A percentile compares a stretch with the other conserved stretches of the same genome.
Evolutionary conservation across 225 moss, liverwort and hornwort genomes (phyloP).

Genomic region (Antitrichia curtipendula): DNA sequence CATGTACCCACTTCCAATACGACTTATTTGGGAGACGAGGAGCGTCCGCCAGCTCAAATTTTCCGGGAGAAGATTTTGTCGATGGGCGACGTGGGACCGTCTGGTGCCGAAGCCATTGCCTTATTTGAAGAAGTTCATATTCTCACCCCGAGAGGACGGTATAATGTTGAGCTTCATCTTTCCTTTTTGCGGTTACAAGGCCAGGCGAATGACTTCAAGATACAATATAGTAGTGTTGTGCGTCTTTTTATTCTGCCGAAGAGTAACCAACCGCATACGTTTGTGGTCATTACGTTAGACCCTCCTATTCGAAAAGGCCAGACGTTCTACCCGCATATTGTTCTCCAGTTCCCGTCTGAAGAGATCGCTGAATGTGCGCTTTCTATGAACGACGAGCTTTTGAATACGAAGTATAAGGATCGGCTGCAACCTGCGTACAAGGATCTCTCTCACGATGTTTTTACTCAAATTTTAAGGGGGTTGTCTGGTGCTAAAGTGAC

Average conservation of each 20-base stretch:
- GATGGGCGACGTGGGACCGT: slow-evolving; percentile 84
- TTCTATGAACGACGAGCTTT: slow-evolving; percentile 87
- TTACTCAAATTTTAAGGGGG: slow-evolving; percentile 79
- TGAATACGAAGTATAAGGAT: slow-evolving; percentile 92
- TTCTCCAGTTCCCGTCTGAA: slow-evolving; percentile 83
- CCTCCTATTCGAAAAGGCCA: slow-evolving; percentile 99
- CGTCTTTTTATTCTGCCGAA: slow-evolving; percentile 91
- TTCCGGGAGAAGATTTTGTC: slow-evolving; percentile 82
- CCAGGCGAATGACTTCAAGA: slow-evolving; percentile 97
- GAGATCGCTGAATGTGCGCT: slow-evolving; percentile 83
- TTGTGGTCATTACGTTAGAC: slow-evolving; percentile 91
- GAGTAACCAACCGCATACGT: slow-evolving; percentile 94
- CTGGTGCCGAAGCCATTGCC: slow-evolving; percentile 77
- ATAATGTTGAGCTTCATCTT: slow-evolving; percentile 88
- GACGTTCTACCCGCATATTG: slow-evolving; percentile 97
- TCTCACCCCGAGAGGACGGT: slow-evolving; percentile 85
- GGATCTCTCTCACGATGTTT: slow-evolving; percentile 86
- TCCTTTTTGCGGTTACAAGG: slow-evolving; percentile 91
- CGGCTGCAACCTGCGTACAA: slow-evolving; percentile 79
- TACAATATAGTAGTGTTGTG: slow-evolving; percentile 91
- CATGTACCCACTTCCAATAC: slow-evolving; percentile 77
- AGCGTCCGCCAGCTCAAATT: slow-evolving; percentile 87
- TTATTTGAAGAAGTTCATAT: slow-evolving; percentile 82
- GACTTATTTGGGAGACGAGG: slow-evolving; percentile 83
- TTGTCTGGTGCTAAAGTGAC: slow-evolving; percentile 94